Evolutionary conservation across 2,329 filamentous ascomycete genomes (phyloP).

Genomic region (Akanthomyces uredinophilus): DNA sequence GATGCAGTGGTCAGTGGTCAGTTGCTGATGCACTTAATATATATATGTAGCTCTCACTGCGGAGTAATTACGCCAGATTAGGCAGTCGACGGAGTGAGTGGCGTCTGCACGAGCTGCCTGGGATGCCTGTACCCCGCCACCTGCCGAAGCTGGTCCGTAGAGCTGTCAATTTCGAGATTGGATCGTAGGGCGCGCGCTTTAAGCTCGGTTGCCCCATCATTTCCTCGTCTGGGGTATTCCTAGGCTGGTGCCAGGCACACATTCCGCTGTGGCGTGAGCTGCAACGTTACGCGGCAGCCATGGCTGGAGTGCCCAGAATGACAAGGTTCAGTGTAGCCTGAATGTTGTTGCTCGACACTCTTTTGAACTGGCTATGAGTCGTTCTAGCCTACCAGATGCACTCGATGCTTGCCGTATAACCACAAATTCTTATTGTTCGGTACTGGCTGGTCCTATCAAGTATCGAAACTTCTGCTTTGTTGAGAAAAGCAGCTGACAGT

Average conservation of each 20-base stretch:
- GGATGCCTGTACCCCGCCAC: background rate
- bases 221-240: background rate
- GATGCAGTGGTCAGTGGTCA: background rate
- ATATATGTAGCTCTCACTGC: background rate
- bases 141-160: background rate
- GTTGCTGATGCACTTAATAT: background rate
- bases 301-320: background rate
- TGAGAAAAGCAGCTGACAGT: too few species aligned
- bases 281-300: slow-evolving; percentile 2
- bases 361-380: too few species aligned
- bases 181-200: background rate
- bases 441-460: too few species aligned
- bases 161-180: slow-evolving; percentile 2
- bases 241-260: slow-evolving; percentile 6
- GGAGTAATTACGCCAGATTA: background rate
- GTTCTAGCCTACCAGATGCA: too few species aligned
- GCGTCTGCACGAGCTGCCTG: background rate
- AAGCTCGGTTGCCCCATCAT: background rate
- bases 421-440: too few species aligned
- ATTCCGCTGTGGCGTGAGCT: background rate
- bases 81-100: background rate
- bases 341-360: too few species aligned
- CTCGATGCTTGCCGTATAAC: too few species aligned
- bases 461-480: too few species aligned
- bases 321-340: background rate